Percentiles rank a stretch among this genome's conserved stretches.
Conservation (phyloP, 257 asterid genomes). For the Oldenlandia corymbosa region DNA sequence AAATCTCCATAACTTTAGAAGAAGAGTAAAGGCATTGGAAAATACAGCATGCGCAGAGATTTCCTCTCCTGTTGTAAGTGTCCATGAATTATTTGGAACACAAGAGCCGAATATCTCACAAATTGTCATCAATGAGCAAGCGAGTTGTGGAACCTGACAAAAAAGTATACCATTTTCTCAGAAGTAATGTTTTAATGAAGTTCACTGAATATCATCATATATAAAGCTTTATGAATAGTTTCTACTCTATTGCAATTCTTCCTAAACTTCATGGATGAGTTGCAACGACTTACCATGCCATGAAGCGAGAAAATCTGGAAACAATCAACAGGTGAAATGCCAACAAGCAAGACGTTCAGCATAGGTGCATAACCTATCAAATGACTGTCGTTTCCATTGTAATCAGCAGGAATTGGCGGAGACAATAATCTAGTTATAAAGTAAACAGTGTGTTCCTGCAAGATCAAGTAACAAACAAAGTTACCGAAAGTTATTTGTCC, state of each 20-base stretch:
- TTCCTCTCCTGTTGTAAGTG: conserved; percentile 65
- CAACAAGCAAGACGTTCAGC: conserved; percentile 86
- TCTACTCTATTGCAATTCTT: neutral
- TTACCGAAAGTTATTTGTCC: conserved; percentile 8
- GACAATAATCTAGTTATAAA: conserved; percentile 81
- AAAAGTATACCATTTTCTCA: neutral
- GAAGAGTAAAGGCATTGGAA: conserved; percentile 95
- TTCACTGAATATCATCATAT: neutral
- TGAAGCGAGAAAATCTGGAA: conserved; percentile 93
- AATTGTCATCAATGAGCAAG: conserved; percentile 79
- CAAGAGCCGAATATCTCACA: conserved; percentile 93
- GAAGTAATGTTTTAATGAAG: neutral
- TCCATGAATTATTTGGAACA: conserved; percentile 67
- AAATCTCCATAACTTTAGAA: conserved; percentile 85
- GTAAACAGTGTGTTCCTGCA: conserved; percentile 84
- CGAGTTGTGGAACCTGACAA: conserved; percentile 92
- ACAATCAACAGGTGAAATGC: conserved; percentile 87
- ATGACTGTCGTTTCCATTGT: conserved; percentile 62
- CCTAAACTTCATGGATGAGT: neutral
- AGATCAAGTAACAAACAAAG: conserved; percentile 18
- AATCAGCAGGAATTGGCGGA: conserved; percentile 67
- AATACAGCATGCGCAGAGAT: conserved; percentile 79
- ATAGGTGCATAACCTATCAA: conserved; percentile 79
- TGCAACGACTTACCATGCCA: conserved; percentile 62
- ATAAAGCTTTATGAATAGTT: neutral